These are phyloP conservation scores for Sarcodon sp. DNA, from an alignment of 768 basidiomycete genomes.

Conservation along the genomic window DNA sequence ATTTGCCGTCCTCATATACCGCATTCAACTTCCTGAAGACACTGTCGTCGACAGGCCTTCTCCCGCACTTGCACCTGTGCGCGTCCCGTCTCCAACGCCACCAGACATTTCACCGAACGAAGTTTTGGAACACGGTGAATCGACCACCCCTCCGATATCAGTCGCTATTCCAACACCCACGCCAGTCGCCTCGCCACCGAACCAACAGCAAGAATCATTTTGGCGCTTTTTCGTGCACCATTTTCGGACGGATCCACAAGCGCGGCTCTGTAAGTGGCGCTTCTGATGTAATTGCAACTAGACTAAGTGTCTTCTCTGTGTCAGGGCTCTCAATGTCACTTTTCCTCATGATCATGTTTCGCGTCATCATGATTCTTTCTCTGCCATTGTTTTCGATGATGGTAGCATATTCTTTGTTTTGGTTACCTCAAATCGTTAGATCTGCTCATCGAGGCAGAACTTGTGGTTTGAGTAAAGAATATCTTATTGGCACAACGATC, in stretches of 20 bases:
- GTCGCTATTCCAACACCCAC: conserved; percentile 10
- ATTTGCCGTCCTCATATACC: conserved; percentile 70
- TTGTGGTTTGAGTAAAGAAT: conserved; percentile 56
- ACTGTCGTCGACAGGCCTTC: conserved; percentile 12
- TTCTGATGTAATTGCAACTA: not conserved
- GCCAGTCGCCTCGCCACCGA: conserved; percentile 6
- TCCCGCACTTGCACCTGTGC: conserved; percentile 10
- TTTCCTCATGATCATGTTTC: conserved; percentile 60
- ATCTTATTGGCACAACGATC: conserved; percentile 64
- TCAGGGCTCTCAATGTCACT: conserved; percentile 58
- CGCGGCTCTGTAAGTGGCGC: conserved; percentile 46
- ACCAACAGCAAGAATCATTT: conserved; percentile 15
- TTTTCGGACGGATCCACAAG: conserved; percentile 55
- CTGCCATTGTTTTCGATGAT: conserved; percentile 56
- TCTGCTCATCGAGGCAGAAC: conserved; percentile 58
- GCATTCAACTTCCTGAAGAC: conserved; percentile 74
- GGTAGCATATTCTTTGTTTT: conserved; percentile 65
- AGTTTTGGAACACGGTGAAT: too few relatives aligned
- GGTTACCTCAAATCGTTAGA: conserved; percentile 77
- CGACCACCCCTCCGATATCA: not conserved
- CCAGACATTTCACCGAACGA: too few relatives aligned
- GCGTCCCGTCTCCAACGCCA: conserved; percentile 6
- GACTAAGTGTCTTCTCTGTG: conserved; percentile 3
- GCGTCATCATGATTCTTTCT: conserved; percentile 56
- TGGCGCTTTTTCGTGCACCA: conserved; percentile 43